Evolutionary conservation across 1,284 basidiomycete genomes (phyloP).

Genomic region (Ustilago xerochloae): DNA sequence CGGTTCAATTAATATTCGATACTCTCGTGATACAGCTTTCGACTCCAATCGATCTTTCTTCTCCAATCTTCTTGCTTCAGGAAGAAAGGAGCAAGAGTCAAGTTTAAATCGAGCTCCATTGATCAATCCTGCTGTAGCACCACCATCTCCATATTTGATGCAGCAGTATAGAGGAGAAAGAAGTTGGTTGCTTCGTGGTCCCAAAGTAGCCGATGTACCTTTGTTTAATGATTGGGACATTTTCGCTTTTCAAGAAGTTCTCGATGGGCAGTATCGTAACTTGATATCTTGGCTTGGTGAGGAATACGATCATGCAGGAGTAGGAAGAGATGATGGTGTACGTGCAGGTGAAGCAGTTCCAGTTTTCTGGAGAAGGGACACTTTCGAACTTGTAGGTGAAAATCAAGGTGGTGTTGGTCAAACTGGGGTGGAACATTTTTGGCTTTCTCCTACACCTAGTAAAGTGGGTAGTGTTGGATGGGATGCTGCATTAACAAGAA

Average conservation of each 20-base stretch:
- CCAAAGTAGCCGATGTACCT: constrained; percentile 40
- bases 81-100: neutral
- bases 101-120: neutral
- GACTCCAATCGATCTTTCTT: constrained; percentile 20
- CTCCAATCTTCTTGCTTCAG: constrained; percentile 6
- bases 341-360: constrained; percentile 52
- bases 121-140: neutral
- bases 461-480: constrained; percentile 47
- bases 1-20: constrained; percentile 50
- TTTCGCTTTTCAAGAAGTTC: constrained; percentile 56
- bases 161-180: constrained; percentile 41
- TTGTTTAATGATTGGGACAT: constrained; percentile 53
- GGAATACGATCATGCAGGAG: constrained; percentile 46
- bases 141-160: constrained; percentile 23
- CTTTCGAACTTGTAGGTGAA: constrained; percentile 23
- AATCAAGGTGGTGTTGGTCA: constrained; percentile 45
- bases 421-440: constrained; percentile 54
- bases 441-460: constrained; percentile 46
- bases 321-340: constrained; percentile 46
- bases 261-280: constrained; percentile 38
- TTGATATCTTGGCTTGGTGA: constrained; percentile 26
- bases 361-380: constrained; percentile 45
- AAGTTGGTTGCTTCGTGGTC: constrained; percentile 37
- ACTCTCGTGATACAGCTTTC: constrained; percentile 28
- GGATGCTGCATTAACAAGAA: constrained; percentile 55